phyloP scores from a whole-genome alignment of 768 basidiomycete genomes.

The Amanita rubescens region DNA sequence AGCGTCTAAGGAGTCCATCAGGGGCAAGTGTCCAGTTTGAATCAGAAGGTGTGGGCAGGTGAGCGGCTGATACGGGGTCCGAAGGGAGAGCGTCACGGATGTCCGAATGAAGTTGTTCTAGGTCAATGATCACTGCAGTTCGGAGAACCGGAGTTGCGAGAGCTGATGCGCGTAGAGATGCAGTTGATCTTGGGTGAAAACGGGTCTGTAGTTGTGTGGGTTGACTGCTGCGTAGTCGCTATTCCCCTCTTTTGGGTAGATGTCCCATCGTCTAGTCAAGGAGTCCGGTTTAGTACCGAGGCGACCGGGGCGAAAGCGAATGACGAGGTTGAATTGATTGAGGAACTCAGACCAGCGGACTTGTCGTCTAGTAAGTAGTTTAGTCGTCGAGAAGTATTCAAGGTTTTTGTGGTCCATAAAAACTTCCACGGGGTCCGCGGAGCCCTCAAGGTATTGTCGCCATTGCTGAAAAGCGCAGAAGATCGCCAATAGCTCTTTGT shows the following conservation, averaged over 20 bases:
- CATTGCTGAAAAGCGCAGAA: conserved; percentile 29
- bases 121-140: no score
- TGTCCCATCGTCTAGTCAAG: conserved; percentile 18
- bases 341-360: conserved; percentile 39
- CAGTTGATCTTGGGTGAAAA: no score
- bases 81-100: no score
- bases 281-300: conserved; percentile 18
- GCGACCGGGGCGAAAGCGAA: conserved; percentile 23
- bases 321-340: conserved; percentile 28
- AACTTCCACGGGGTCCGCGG: conserved; percentile 16
- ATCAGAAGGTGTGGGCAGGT: conserved; percentile 8
- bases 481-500: conserved; percentile 46
- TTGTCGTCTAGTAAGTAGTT: conserved; percentile 36
- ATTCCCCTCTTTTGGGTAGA: conserved; percentile 22
- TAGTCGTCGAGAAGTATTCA: conserved; percentile 33
- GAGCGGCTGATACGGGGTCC: conserved; percentile 11
- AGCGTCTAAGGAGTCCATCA: no score
- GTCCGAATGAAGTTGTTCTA: no score
- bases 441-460: conserved; percentile 25
- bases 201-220: conserved; percentile 17
- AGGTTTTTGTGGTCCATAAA: conserved; percentile 34
- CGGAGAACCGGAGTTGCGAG: neutral
- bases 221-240: conserved; percentile 16
- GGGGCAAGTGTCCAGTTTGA: neutral
- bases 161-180: no score